Evolutionary conservation across 768 basidiomycete genomes (phyloP), one percentile per base, ranked within the genome.

Genomic region (Phallus indusiatus): DNA sequence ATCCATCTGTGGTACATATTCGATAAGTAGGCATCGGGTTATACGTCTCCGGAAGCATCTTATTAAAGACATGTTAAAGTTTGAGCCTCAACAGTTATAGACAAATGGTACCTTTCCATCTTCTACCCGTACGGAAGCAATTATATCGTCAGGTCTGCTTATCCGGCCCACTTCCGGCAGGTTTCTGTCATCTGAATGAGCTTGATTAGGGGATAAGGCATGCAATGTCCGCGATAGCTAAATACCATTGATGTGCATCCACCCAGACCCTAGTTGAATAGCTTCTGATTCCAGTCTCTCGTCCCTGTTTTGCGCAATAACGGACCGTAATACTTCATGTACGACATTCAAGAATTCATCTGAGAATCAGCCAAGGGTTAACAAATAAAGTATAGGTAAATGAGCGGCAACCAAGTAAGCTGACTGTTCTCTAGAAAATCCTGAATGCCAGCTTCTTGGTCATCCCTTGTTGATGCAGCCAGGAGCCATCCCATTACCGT

Each of bases 1-100:
- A 71, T 1, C 90, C 90, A 60, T 90, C 86, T 11, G 79, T 69
- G 1, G 90, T 92, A 70, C 86, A 90, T 17, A 91, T 61, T 18
- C 90, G 81, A 68, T 92, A 92, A 7, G 90, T 78, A 0, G 89
- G 88, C 90, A 92, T 91, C 5, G 85, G 77, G 65, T 87, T 81
- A 64, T 91, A 92, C 1, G 89, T 92, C 24, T 86, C 82, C 0
- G 82, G 66, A 10, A 78, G 66, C 34, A 89, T 84, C 86, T 88
- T 64, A 2, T 33, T 35, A 42, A 49, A 16, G 2, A 20, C 55
- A 28, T 28, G 28, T 33, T 42, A 20, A n/a, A 52, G 16, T 20
- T 35, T 14, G n/a, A 3, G 4, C 42, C 12, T 42, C 42, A 2
- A 14, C n/a, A 42, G 22, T n/a, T 17, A 34, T 24, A 24, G n/a